Evolutionary conservation across 192 early-diverging fungal genomes (phyloP).

Genomic region (Dimargaris xerosporica): DNA sequence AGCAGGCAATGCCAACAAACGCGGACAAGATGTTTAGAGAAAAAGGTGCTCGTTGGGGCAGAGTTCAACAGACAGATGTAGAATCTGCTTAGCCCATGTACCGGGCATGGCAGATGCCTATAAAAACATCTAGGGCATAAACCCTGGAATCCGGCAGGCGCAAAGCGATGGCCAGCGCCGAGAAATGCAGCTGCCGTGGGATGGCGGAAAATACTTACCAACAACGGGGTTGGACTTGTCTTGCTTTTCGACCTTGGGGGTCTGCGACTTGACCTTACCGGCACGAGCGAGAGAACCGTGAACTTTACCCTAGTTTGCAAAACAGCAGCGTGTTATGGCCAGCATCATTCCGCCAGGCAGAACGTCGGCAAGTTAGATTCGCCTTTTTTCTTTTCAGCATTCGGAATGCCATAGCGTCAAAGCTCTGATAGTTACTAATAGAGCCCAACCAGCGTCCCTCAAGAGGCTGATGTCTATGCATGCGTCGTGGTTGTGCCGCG

Average conservation of each 20-base stretch:
- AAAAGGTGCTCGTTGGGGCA: too few relatives aligned
- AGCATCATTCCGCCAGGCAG: neutral
- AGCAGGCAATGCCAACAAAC: too few relatives aligned
- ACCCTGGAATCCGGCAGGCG: too few relatives aligned
- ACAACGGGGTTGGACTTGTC: slow-evolving; percentile 90
- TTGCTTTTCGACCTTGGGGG: slow-evolving; percentile 93
- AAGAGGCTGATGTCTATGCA: neutral
- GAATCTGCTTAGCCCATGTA: too few relatives aligned
- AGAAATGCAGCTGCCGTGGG: neutral
- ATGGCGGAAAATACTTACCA: slow-evolving; percentile 18
- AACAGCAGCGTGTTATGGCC: neutral
- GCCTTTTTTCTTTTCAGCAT: neutral
- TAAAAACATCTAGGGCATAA: too few relatives aligned
- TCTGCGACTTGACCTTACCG: slow-evolving; percentile 99
- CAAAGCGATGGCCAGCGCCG: neutral
- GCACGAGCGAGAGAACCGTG: slow-evolving; percentile 99
- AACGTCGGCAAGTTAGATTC: neutral
- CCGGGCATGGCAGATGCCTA: too few relatives aligned
- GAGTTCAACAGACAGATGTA: too few relatives aligned
- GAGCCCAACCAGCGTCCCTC: neutral
- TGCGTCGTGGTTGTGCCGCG: neutral
- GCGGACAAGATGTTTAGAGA: too few relatives aligned
- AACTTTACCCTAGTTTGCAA: slow-evolving; percentile 81
- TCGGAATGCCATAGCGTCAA: neutral
- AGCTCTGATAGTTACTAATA: neutral